Evolutionary conservation across 352 stramenopile species (phyloP).

Genomic region (Globisporangium polare): DNA sequence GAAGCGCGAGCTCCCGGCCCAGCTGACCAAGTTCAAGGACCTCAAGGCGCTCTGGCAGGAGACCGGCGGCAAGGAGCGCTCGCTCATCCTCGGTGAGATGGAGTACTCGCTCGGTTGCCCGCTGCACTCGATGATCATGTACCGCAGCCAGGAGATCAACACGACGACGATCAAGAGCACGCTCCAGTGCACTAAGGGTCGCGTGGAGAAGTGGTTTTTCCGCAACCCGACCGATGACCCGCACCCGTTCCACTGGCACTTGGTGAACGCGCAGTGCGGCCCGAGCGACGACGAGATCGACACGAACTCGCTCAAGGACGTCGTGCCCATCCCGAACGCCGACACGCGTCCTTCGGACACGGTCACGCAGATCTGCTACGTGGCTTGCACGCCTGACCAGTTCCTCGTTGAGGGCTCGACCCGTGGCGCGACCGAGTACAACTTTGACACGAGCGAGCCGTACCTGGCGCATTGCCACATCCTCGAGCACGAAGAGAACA

Average conservation of each 20-base stretch:
- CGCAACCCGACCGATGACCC: slow-evolving; percentile 73
- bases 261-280: slow-evolving; percentile 71
- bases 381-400: slow-evolving; percentile 66
- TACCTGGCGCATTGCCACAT: slow-evolving; percentile 80
- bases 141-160: slow-evolving; percentile 51
- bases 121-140: slow-evolving; percentile 39
- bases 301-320: slow-evolving; percentile 66
- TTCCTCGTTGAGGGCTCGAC: slow-evolving; percentile 54
- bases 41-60: slow-evolving; percentile 51
- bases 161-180: slow-evolving; percentile 41
- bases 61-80: slow-evolving; percentile 41
- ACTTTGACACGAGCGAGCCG: slow-evolving; percentile 66
- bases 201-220: slow-evolving; percentile 76
- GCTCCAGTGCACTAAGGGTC: slow-evolving; percentile 58
- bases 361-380: slow-evolving; percentile 70
- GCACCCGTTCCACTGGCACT: slow-evolving; percentile 76
- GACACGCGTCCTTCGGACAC: slow-evolving; percentile 29
- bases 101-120: slow-evolving; percentile 39
- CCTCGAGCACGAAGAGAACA: slow-evolving; percentile 74
- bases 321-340: slow-evolving; percentile 67
- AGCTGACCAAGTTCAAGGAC: slow-evolving; percentile 42
- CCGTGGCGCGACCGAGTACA: slow-evolving; percentile 47
- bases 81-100: slow-evolving; percentile 53
- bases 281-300: slow-evolving; percentile 51
- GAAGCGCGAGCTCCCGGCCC: slow-evolving; percentile 29